A percentile compares a stretch with the other conserved stretches of the same genome.
Conservation (phyloP, 106 monocot genomes). For the Dendrobium nobile region DNA sequence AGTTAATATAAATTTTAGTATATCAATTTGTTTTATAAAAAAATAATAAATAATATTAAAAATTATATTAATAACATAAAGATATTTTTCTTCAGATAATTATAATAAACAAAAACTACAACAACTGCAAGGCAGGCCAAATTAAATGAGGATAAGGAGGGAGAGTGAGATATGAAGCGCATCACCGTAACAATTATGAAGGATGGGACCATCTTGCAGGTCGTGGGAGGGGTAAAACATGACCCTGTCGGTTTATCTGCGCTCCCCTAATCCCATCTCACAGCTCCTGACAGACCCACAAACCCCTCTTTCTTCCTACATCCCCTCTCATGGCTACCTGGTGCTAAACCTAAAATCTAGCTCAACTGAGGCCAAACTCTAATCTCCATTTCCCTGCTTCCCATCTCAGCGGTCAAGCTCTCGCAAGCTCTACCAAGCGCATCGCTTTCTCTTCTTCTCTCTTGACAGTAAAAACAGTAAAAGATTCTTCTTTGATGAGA, state of each 20-base stretch:
- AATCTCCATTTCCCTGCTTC: not conserved
- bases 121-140: not conserved
- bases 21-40: no score
- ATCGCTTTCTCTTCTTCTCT: not conserved
- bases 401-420: not conserved
- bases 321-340: not conserved
- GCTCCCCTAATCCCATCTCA: not conserved
- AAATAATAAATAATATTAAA: no score
- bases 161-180: not conserved
- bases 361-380: not conserved
- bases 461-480: not conserved
- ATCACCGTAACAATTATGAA: constrained; percentile 3
- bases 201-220: constrained; percentile 7
- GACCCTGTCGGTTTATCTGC: constrained; percentile 3
- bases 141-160: not conserved
- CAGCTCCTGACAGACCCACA: not conserved
- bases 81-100: not conserved
- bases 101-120: not conserved
- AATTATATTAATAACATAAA: no score
- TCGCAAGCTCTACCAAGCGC: not conserved
- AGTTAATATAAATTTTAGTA: no score
- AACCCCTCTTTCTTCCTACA: not conserved
- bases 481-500: not conserved
- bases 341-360: not conserved
- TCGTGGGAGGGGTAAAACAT: constrained; percentile 5